phyloP scores from a whole-genome alignment of 2,329 filamentous ascomycete species.

The Penicillium sp. region DNA sequence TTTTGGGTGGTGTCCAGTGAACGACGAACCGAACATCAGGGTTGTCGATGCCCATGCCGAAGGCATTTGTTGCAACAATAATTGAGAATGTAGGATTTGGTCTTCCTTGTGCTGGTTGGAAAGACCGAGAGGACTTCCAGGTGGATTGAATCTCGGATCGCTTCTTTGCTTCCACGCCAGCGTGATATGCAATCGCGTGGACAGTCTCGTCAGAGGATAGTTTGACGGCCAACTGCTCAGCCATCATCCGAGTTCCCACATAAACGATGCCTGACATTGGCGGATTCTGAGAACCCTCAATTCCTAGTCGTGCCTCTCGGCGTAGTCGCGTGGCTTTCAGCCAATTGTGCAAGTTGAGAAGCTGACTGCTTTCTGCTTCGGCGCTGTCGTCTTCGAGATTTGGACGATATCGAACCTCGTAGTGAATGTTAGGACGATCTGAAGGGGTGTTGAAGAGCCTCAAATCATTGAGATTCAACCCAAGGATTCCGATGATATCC shows the following conservation, averaged over 20 bases:
- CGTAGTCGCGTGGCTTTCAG: constrained; percentile 71
- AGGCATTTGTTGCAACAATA: constrained; percentile 92
- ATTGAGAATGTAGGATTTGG: constrained; percentile 73
- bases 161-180: constrained; percentile 70
- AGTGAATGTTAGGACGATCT: constrained; percentile 80
- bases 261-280: constrained; percentile 52
- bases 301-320: constrained; percentile 56
- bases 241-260: constrained; percentile 43
- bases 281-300: constrained; percentile 21
- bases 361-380: constrained; percentile 59
- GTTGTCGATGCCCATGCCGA: constrained; percentile 98
- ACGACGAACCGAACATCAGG: constrained; percentile 91
- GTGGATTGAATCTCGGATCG: constrained; percentile 59
- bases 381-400: constrained; percentile 31
- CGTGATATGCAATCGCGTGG: constrained; percentile 50
- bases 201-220: constrained; percentile 39
- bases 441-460: constrained; percentile 82
- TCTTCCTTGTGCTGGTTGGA: constrained; percentile 13
- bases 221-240: constrained; percentile 42
- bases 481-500: constrained; percentile 79
- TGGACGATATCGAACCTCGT: constrained; percentile 72
- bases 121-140: constrained; percentile 36
- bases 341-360: constrained; percentile 78
- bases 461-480: constrained; percentile 64
- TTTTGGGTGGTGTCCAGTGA: constrained; percentile 92